These are phyloP conservation scores for Amniculicola lignicola DNA, from an alignment of 495 filamentous ascomycete species.

Conservation along the genomic window DNA sequence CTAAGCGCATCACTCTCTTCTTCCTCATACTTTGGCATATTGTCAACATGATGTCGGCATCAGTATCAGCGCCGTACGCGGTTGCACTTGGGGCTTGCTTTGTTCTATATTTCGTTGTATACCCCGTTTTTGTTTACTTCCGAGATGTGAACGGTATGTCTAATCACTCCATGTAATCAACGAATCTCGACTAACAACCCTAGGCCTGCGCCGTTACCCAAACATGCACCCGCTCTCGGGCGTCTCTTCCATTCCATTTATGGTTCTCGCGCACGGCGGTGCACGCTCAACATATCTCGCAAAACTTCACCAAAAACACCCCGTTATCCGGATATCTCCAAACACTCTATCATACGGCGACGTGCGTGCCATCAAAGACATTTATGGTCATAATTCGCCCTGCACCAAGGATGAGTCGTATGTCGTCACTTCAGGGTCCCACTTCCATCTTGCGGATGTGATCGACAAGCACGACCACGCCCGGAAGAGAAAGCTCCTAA, in stretches of 20 bases:
- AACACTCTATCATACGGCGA: constrained; percentile 52
- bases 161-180: neutral
- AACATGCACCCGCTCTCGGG: constrained; percentile 47
- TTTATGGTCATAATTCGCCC: constrained; percentile 54
- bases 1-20: neutral
- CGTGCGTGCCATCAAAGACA: constrained; percentile 51
- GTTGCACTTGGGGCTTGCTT: constrained; percentile 27
- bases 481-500: constrained; percentile 51
- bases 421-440: constrained; percentile 42
- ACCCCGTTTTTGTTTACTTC: constrained; percentile 46
- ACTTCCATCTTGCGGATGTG: constrained; percentile 49
- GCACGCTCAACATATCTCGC: constrained; percentile 47
- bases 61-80: constrained; percentile 10
- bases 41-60: neutral
- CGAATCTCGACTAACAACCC: neutral
- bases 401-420: constrained; percentile 53
- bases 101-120: constrained; percentile 45
- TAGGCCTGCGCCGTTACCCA: constrained; percentile 49
- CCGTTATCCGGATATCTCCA: constrained; percentile 53
- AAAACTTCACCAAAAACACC: constrained; percentile 45
- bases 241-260: constrained; percentile 49
- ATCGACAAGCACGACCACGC: constrained; percentile 50
- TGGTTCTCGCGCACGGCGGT: constrained; percentile 44
- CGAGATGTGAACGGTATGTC: constrained; percentile 47
- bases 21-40: neutral